These are phyloP conservation scores for Candida verbasci DNA, from an alignment of 805 yeast genomes.

Conservation along the genomic window DNA sequence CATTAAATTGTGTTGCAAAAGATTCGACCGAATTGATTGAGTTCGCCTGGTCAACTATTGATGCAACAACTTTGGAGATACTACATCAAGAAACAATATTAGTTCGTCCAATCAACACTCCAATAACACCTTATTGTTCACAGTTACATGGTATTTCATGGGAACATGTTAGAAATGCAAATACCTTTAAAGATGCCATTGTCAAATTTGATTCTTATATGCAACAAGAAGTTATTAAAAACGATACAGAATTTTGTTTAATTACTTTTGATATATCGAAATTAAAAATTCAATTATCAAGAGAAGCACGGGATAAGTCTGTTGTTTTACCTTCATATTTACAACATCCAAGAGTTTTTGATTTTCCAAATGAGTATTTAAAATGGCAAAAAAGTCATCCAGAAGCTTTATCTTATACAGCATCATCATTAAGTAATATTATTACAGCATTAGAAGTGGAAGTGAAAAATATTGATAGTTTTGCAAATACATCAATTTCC, in stretches of 20 bases:
- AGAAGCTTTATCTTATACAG: slow-evolving; percentile 38
- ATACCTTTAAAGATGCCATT: slow-evolving; percentile 61
- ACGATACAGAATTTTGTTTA: slow-evolving; percentile 53
- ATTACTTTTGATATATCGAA: slow-evolving; percentile 68
- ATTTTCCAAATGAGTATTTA: slow-evolving; percentile 65
- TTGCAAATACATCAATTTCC: slow-evolving; percentile 5
- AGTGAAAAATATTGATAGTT: slow-evolving; percentile 13
- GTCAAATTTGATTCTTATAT: slow-evolving; percentile 47
- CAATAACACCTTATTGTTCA: slow-evolving; percentile 58
- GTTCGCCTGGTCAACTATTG: slow-evolving; percentile 62
- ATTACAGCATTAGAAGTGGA: slow-evolving; percentile 46
- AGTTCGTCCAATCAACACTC: slow-evolving; percentile 61
- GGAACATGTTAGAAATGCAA: slow-evolving; percentile 57
- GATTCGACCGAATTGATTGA: slow-evolving; percentile 69
- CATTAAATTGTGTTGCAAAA: slow-evolving; percentile 47
- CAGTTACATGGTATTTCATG: slow-evolving; percentile 50
- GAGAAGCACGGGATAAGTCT: slow-evolving; percentile 77
- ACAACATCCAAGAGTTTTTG: slow-evolving; percentile 73
- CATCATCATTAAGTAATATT: slow-evolving; percentile 34
- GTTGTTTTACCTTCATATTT: slow-evolving; percentile 69
- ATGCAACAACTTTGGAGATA: slow-evolving; percentile 46
- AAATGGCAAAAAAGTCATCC: slow-evolving; percentile 66
- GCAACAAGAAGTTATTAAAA: slow-evolving; percentile 37
- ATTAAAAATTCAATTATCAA: slow-evolving; percentile 68
- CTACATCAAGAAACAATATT: slow-evolving; percentile 41